Conservation (phyloP, 257 asterid species). For the Salvia miltiorrhiza region DNA sequence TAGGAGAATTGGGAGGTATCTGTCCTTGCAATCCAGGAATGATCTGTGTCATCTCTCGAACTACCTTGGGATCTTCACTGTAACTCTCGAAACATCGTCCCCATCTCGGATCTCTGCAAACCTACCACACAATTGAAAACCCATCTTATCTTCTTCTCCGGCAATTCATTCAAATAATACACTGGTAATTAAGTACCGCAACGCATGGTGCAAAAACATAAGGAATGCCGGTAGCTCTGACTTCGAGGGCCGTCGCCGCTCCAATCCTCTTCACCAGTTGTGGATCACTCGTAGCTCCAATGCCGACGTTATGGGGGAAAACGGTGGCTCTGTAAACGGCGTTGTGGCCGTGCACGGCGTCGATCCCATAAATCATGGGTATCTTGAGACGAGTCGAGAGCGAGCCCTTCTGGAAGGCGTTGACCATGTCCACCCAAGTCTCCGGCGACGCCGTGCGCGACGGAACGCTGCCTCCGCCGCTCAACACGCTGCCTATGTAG, state of each 20-base stretch:
- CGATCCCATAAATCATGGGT: neutral
- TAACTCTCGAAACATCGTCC: no score
- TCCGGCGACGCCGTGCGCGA: neutral
- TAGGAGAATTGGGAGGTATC: no score
- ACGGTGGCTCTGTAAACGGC: neutral
- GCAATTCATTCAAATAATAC: no score
- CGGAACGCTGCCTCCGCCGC: neutral
- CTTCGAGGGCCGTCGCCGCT: neutral
- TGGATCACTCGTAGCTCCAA: neutral
- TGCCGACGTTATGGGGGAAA: neutral
- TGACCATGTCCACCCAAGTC: neutral
- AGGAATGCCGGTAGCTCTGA: conserved; percentile 1
- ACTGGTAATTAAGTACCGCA: no score
- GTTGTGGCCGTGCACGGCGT: neutral
- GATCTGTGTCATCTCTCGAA: no score
- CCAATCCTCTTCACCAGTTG: neutral
- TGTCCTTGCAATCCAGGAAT: no score
- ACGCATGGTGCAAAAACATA: neutral
- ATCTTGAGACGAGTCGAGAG: neutral
- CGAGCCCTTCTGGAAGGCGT: conserved; percentile 4
- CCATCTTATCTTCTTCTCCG: no score
- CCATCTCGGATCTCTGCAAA: no score
- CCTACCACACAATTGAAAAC: no score
- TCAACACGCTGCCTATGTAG: neutral
- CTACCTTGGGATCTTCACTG: no score